A percentile compares a stretch with the other conserved stretches of the same genome.
Conservation (phyloP, 192 early-diverging fungal genomes). For the Entomortierella lignicola region DNA sequence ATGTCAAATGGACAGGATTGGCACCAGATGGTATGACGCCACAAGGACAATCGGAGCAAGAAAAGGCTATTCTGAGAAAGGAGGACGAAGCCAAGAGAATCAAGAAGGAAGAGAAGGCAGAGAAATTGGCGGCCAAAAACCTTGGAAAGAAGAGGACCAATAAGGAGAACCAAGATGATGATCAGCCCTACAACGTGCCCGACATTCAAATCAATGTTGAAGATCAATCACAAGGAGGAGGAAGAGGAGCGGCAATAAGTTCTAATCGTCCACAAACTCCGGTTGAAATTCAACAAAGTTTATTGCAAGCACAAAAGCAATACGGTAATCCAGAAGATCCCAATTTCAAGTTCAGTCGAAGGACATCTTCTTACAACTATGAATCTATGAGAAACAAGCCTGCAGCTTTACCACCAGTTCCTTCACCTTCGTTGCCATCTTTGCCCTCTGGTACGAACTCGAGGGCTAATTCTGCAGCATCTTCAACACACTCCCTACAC, state of each 20-base stretch:
- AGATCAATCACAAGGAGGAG: constrained; percentile 1
- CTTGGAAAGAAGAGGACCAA: not conserved
- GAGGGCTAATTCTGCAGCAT: not conserved
- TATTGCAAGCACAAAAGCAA: constrained; percentile 14
- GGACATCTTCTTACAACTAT: constrained; percentile 37
- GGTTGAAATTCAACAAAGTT: constrained; percentile 34
- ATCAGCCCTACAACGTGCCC: constrained; percentile 39
- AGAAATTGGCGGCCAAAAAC: constrained; percentile 21
- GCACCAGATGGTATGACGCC: constrained; percentile 39
- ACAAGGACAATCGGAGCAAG: constrained; percentile 37
- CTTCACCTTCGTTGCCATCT: constrained; percentile 34
- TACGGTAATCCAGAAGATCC: constrained; percentile 23
- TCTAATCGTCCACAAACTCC: constrained; percentile 7
- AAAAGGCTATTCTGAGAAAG: constrained; percentile 48
- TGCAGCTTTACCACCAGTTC: constrained; percentile 21
- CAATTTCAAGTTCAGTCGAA: constrained; percentile 24
- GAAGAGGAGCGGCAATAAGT: no score
- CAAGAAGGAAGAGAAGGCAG: constrained; percentile 28
- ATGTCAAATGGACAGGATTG: constrained; percentile 39
- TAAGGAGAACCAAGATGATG: not conserved
- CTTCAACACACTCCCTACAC: not conserved
- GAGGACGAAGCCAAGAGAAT: constrained; percentile 12
- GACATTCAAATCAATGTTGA: constrained; percentile 50
- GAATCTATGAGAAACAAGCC: constrained; percentile 11
- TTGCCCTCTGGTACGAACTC: constrained; percentile 5